phyloP scores from a whole-genome alignment of 1,284 basidiomycete species.

The Malassezia globosa region DNA sequence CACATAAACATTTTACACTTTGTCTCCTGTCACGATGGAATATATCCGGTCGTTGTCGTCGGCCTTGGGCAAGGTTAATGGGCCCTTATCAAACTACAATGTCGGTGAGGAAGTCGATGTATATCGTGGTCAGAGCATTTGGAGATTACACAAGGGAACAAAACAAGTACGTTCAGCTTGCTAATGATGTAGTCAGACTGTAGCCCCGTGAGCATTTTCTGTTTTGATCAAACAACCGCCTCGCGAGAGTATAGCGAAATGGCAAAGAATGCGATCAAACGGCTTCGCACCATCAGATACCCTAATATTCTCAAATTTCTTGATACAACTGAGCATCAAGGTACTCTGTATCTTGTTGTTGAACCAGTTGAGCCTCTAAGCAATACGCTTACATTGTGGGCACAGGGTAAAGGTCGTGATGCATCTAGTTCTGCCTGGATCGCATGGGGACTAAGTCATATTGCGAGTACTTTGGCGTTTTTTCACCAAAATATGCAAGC shows the following conservation, averaged over 20 bases:
- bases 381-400: conserved; percentile 55
- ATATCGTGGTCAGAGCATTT: conserved; percentile 61
- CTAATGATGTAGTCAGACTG: conserved; percentile 59
- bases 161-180: conserved; percentile 5
- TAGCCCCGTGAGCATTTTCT: conserved; percentile 46
- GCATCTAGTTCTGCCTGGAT: conserved; percentile 60
- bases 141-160: conserved; percentile 69
- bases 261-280: conserved; percentile 80
- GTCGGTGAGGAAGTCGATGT: conserved; percentile 65
- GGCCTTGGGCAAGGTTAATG: conserved; percentile 64
- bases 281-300: conserved; percentile 80
- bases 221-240: conserved; percentile 28
- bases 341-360: conserved; percentile 79
- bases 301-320: conserved; percentile 91
- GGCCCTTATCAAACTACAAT: conserved; percentile 74
- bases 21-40: conserved; percentile 55
- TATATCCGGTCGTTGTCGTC: conserved; percentile 70
- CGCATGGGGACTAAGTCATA: conserved; percentile 80
- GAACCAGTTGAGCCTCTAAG: conserved; percentile 74
- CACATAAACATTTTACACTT: not conserved
- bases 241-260: conserved; percentile 51
- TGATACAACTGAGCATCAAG: conserved; percentile 70
- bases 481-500: conserved; percentile 58
- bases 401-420: conserved; percentile 48
- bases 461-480: conserved; percentile 59